Evolutionary conservation across 2,329 filamentous ascomycete species (phyloP).

Genomic region (Aspergillus caelatus): DNA sequence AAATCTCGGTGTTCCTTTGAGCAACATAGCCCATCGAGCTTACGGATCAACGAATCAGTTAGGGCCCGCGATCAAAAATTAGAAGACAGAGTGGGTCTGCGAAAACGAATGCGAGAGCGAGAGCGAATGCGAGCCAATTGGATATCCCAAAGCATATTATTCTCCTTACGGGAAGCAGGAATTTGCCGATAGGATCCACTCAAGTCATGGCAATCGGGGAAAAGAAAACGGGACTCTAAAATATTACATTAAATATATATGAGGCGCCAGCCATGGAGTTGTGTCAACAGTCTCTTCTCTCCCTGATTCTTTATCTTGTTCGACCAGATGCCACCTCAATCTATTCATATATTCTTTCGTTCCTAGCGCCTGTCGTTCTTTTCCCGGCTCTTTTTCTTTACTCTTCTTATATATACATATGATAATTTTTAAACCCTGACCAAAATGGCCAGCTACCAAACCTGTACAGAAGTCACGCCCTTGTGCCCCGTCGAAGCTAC

Average conservation of each 20-base stretch:
- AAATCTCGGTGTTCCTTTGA: background rate
- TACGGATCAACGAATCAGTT: background rate
- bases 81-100: slow-evolving; percentile 18
- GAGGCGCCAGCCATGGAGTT: background rate
- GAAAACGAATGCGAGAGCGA: slow-evolving; percentile 30
- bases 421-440: background rate
- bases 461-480: slow-evolving; percentile 40
- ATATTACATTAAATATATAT: background rate
- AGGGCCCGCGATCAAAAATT: background rate
- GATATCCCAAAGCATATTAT: background rate
- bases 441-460: slow-evolving; percentile 24
- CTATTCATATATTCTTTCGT: background rate
- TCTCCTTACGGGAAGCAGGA: background rate
- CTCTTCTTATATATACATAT: background rate
- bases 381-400: background rate
- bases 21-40: background rate
- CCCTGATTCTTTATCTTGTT: background rate
- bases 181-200: slow-evolving; percentile 1
- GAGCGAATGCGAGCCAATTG: slow-evolving; percentile 24
- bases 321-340: background rate
- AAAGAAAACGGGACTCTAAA: slow-evolving; percentile 11
- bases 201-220: background rate
- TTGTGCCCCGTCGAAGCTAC: slow-evolving; percentile 51
- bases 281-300: background rate
- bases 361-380: background rate